These are phyloP conservation scores for Tieghemiomyces parasiticus DNA, from an alignment of 192 early-diverging fungal genomes.

Conservation along the genomic window DNA sequence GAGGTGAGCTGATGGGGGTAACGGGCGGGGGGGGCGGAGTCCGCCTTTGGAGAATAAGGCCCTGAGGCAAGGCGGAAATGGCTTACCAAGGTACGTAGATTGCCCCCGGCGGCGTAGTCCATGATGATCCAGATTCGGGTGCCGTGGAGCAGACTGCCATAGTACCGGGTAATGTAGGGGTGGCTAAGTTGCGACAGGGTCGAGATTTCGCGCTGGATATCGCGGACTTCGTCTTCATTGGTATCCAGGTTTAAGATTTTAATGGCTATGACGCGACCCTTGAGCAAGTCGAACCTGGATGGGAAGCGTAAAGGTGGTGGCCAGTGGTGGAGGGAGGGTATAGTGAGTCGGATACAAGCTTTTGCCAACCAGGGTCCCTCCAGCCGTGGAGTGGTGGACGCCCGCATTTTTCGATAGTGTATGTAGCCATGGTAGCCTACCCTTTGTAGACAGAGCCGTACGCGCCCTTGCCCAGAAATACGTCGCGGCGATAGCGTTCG, in stretches of 20 bases:
- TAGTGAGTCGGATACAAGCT: no score
- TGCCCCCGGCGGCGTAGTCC: constrained; percentile 95
- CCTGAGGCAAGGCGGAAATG: no score
- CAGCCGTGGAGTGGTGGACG: background rate
- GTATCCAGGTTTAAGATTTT: constrained; percentile 97
- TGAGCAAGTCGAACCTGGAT: constrained; percentile 56
- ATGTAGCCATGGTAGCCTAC: no score
- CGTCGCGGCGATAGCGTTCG: constrained; percentile 33
- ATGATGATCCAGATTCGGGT: constrained; percentile 97
- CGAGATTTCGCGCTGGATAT: constrained; percentile 88
- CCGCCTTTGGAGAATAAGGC: no score
- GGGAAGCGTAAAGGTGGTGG: no score
- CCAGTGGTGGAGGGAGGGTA: no score
- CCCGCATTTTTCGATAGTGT: no score
- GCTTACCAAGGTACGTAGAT: constrained; percentile 60
- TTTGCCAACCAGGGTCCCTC: no score
- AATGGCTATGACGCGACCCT: constrained; percentile 76
- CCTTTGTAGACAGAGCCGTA: constrained; percentile 62
- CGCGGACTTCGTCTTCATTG: constrained; percentile 88
- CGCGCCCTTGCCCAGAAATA: constrained; percentile 43
- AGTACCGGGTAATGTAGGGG: constrained; percentile 84
- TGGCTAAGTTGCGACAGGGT: constrained; percentile 80
- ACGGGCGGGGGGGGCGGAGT: no score
- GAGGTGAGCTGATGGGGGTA: no score
- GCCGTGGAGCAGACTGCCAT: constrained; percentile 75